A percentile compares a stretch with the other conserved stretches of the same genome.
Evolutionary conservation across 176 grass and related monocot species (phyloP).

Genomic region (Otatea glauca): DNA sequence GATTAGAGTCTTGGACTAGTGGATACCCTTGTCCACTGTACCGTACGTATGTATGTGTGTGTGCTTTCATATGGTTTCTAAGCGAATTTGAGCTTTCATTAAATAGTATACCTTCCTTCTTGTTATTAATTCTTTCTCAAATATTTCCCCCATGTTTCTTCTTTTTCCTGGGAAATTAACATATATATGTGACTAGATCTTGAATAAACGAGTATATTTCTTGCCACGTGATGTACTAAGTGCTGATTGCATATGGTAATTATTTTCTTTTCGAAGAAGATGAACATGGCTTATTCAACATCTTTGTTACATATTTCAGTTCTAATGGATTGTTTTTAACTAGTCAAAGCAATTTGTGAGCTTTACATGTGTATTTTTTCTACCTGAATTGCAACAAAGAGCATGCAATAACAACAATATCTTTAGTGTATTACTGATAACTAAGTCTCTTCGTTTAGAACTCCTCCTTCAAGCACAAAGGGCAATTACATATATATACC

Average conservation of each 20-base stretch:
- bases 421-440: neutral
- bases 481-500: neutral
- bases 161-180: neutral
- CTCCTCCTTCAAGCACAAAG: conserved; percentile 1
- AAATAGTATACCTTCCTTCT: neutral
- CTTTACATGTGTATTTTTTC: neutral
- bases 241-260: neutral
- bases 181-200: neutral
- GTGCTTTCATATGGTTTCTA: neutral
- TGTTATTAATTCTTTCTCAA: neutral
- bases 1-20: neutral
- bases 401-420: conserved; percentile 56
- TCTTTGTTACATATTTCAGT: neutral
- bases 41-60: neutral
- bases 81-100: neutral
- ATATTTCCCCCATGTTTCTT: neutral
- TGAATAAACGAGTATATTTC: neutral
- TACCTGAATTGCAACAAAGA: neutral
- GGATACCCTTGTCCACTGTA: neutral
- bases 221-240: neutral
- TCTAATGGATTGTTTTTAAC: neutral
- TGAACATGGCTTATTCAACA: neutral
- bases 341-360: neutral
- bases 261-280: neutral
- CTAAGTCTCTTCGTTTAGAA: neutral